These are phyloP conservation scores for Chondrus crispus DNA, from an alignment of 23 red algal genomes.

Conservation along the genomic window DNA sequence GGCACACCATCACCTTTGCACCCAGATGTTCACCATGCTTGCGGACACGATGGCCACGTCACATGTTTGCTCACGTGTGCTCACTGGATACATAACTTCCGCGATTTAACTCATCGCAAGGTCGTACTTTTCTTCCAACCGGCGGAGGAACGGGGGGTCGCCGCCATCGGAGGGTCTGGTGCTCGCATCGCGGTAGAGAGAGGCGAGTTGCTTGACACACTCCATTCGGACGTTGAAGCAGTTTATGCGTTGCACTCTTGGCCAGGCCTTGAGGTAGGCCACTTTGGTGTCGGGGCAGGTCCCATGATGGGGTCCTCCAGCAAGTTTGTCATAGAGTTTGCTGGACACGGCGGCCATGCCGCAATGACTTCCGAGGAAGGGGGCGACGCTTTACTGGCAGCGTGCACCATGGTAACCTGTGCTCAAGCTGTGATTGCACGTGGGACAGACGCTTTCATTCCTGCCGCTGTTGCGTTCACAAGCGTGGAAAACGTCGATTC, in stretches of 20 bases:
- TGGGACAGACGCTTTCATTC: not conserved
- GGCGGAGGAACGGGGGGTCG: not conserved
- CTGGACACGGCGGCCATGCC: slow-evolving; percentile 8
- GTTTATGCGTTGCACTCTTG: slow-evolving; percentile 9
- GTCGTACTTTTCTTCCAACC: slow-evolving; percentile 38
- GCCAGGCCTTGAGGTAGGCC: not conserved
- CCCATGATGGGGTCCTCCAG: slow-evolving; percentile 4
- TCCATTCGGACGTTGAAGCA: slow-evolving; percentile 1
- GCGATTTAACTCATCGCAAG: not conserved
- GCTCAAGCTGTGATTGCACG: slow-evolving; percentile 1
- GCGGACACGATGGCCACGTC: slow-evolving; percentile 31
- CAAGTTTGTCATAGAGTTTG: not conserved
- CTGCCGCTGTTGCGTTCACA: not conserved
- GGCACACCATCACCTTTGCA: not conserved
- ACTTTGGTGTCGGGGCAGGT: not conserved
- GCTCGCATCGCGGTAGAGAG: not conserved
- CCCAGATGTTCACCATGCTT: slow-evolving; percentile 2
- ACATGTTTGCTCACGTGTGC: not conserved
- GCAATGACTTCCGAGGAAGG: not conserved
- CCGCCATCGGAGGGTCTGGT: not conserved
- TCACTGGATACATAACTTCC: not conserved
- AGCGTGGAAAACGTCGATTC: not conserved
- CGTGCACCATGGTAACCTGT: not conserved
- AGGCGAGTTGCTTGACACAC: not conserved
- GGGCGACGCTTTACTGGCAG: not conserved